These are phyloP conservation scores for Escovopsis sp. DNA, from an alignment of 2,329 filamentous ascomycete species.

Conservation along the genomic window DNA sequence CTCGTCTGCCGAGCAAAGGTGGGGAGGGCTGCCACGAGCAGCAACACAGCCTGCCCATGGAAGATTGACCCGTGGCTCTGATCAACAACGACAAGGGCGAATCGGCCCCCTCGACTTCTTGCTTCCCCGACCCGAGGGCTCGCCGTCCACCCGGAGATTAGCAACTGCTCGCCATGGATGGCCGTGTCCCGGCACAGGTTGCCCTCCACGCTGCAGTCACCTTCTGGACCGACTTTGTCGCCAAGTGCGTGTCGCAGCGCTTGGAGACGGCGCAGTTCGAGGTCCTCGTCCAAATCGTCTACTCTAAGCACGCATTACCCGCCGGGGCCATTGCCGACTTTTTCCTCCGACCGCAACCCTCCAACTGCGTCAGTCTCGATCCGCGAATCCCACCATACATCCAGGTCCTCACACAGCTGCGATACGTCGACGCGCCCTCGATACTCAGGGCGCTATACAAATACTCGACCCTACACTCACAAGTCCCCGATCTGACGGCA, in stretches of 20 bases:
- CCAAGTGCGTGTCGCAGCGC: conserved; percentile 33
- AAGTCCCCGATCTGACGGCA: conserved; percentile 1
- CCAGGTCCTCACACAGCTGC: conserved; percentile 35
- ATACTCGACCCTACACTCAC: conserved; percentile 38
- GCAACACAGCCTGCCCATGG: background rate
- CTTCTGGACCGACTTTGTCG: conserved; percentile 38
- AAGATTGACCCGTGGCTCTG: background rate
- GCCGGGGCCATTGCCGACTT: conserved; percentile 39
- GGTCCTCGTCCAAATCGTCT: conserved; percentile 32
- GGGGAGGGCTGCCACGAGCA: conserved; percentile 1
- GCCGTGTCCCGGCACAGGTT: conserved; percentile 8
- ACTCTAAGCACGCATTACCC: conserved; percentile 36
- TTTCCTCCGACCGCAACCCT: conserved; percentile 38
- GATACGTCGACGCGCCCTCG: conserved; percentile 38
- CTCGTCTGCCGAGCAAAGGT: background rate
- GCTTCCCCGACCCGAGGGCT: too few relatives aligned
- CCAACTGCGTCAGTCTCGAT: conserved; percentile 37
- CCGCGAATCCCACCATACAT: conserved; percentile 46
- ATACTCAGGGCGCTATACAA: conserved; percentile 41
- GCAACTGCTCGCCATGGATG: conserved; percentile 12
- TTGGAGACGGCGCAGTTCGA: conserved; percentile 40
- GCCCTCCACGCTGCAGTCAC: conserved; percentile 16
- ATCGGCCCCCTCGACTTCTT: too few relatives aligned
- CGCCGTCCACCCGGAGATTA: too few relatives aligned
- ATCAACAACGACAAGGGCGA: background rate